Evolutionary conservation across 177 flowering plant genomes (phyloP).

Genomic region (Vitis hybrid): DNA sequence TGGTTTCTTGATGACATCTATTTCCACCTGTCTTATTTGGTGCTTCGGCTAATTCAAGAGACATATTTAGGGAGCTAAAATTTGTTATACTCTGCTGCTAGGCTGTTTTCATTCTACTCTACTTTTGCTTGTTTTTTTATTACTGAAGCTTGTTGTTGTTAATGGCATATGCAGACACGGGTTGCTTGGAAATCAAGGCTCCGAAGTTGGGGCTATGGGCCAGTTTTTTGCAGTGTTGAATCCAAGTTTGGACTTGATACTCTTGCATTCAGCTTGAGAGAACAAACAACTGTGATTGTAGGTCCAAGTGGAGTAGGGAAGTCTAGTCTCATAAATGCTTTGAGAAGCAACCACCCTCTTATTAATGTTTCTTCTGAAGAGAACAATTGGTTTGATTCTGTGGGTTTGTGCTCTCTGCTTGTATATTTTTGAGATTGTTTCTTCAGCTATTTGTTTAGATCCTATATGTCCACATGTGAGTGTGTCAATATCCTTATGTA

Average conservation of each 20-base stretch:
- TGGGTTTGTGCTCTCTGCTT: slow-evolving; percentile 33
- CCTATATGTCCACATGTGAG: not conserved
- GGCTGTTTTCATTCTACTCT: no score
- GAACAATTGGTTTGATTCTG: slow-evolving; percentile 61
- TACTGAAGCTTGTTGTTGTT: not conserved
- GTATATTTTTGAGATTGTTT: no score
- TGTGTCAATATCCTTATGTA: not conserved
- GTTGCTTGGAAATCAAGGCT: slow-evolving; percentile 68
- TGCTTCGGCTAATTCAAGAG: not conserved
- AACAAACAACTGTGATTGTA: slow-evolving; percentile 81
- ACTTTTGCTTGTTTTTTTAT: not conserved
- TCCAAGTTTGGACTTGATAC: slow-evolving; percentile 59
- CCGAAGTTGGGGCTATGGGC: slow-evolving; percentile 81
- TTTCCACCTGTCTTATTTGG: not conserved
- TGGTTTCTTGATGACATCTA: not conserved
- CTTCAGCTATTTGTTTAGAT: not conserved
- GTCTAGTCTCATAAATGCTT: slow-evolving; percentile 90
- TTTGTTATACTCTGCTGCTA: not conserved
- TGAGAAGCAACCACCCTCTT: slow-evolving; percentile 52
- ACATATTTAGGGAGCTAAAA: not conserved
- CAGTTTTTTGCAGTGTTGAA: slow-evolving; percentile 87
- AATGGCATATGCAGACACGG: slow-evolving; percentile 45
- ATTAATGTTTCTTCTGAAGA: slow-evolving; percentile 26
- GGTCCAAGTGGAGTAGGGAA: slow-evolving; percentile 99
- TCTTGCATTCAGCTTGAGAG: slow-evolving; percentile 57